Evolutionary conservation across 2,329 filamentous ascomycete genomes (phyloP), one percentile per base, ranked within the genome.

Genomic region (Verticillium longisporum): DNA sequence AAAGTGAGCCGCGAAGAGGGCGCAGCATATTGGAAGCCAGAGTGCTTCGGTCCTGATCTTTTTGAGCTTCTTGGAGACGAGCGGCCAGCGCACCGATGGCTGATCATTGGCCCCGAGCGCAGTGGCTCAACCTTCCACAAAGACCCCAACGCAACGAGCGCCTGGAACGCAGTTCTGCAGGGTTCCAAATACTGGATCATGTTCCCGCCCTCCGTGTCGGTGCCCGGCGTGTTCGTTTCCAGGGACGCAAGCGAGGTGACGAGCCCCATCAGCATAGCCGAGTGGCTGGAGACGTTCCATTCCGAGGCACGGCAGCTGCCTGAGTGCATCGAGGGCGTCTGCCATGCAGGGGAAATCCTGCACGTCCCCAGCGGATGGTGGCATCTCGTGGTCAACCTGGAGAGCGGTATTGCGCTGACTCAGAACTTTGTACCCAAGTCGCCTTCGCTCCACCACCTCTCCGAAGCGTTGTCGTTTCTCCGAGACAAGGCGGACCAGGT

Each of bases 181-280:
- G 95, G 94, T 5, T 86, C 88, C 37, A 98, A 98, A 72, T 98
- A 98, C 79, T 98, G 95, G 94, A 94, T 98, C 73, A 96, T 98
- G 92, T 98, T 98, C 70, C 92, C 92, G 0, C 89, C 90, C 0
- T 86, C 86, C 0, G 84, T 87, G 0, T 81, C 87, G 3, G 92
- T 95, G 6, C 94, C 94, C 0, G 94, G 94, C 3, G 93, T 98
- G 41, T 96, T 89, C 68, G 91, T 97, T 53, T 96, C 91, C 4
- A 82, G 87, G 45, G 95, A 98, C 71, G 89, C 91, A 71, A 93
- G 91, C 70, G 94, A 98, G 75, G 93, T 98, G 58, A 98, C 94
- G 0, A 92, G 89, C 59, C 95, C 94, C 1, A 83, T 98, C 11
- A 96, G 91, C 75, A 97, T 98, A 67, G 92, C 93, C n/a, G 94